Conservation (phyloP, 2,329 filamentous ascomycete species). For the Pseudocercospora cruenta region DNA sequence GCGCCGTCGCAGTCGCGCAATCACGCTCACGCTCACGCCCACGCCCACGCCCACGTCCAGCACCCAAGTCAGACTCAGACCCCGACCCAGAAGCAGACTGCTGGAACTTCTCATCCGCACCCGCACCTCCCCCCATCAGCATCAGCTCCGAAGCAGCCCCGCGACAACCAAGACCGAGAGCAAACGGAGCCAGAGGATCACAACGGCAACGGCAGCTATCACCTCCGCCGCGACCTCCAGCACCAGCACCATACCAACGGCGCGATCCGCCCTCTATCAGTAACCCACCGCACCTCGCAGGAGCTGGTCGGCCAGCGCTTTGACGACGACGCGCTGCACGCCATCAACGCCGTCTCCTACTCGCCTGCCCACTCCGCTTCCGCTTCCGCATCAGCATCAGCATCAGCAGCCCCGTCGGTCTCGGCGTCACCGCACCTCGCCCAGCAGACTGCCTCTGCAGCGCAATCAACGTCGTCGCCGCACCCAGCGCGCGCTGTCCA, state of each 20-base stretch:
- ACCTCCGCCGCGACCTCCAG: slow-evolving; percentile 6
- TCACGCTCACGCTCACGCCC: background rate
- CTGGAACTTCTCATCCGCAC: background rate
- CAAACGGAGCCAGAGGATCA: background rate
- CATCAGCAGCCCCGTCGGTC: slow-evolving; percentile 11
- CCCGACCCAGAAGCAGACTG: background rate
- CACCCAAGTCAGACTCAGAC: no score
- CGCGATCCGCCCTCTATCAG: slow-evolving; percentile 31
- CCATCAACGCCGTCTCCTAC: slow-evolving; percentile 41
- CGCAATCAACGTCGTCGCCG: slow-evolving; percentile 13
- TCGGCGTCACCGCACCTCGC: slow-evolving; percentile 14
- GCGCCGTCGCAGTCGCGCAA: background rate
- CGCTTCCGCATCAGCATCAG: slow-evolving; percentile 14
- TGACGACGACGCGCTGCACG: slow-evolving; percentile 43
- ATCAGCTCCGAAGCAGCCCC: slow-evolving; percentile 3
- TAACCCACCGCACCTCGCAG: slow-evolving; percentile 38
- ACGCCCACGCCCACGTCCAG: background rate
- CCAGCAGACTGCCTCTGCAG: slow-evolving; percentile 8
- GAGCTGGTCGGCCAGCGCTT: slow-evolving; percentile 47
- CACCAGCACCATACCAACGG: slow-evolving; percentile 3
- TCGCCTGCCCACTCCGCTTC: slow-evolving; percentile 23
- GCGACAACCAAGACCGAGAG: slow-evolving; percentile 4
- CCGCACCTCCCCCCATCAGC: slow-evolving; percentile 1
- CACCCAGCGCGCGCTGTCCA: slow-evolving; percentile 19
- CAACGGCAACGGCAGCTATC: background rate